Evolutionary conservation across 495 filamentous ascomycete species (phyloP), one percentile per base, ranked within the genome.

Genomic region (Evansstolkia leycettana): DNA sequence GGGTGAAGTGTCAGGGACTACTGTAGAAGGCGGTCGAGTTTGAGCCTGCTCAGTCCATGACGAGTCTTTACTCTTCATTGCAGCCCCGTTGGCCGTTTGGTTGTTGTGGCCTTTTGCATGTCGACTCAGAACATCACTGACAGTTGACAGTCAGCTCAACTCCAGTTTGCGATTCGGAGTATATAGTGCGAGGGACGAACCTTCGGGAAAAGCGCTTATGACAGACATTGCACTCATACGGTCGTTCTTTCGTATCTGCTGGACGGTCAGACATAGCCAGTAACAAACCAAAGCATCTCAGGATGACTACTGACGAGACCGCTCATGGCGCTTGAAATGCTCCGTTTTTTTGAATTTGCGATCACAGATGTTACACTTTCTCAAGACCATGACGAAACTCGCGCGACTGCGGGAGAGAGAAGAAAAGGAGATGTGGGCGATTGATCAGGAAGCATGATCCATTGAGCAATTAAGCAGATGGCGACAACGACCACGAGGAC

Each of bases 271-370:
- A 12, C 11, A n/a, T 7, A n/a, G 24, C 24, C 7, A 26, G 24
- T 7, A 26, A n/a, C n/a, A n/a, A n/a, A n/a, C n/a, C n/a, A n/a
- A n/a, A n/a, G n/a, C n/a, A n/a, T n/a, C n/a, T n/a, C n/a, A 20
- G 1, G 15, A n/a, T n/a, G 14, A 33, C n/a, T 17, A 58, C 67
- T 57, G 48, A 72, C 68, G 66, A 18, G 66, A 70, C 39, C 68
- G 58, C 40, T 70, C 64, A 49, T 72, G 68, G 15, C 68, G 63
- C 42, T 69, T 70, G 42, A 64, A 62, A 54, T 72, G 68, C 44
- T 72, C 68, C 12, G 65, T 67, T 49, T 72, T 72, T 45, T 64
- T 65, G 53, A 70, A 72, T 34, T 56, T 61, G 31, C 65, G 56
- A 37, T 67, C 64, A 52, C 68, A 72, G 37, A 68, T 61, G 25